Percentiles rank a stretch among this genome's conserved stretches.
Conservation (phyloP, 345 rosid species). For the Citrus medica region DNA sequence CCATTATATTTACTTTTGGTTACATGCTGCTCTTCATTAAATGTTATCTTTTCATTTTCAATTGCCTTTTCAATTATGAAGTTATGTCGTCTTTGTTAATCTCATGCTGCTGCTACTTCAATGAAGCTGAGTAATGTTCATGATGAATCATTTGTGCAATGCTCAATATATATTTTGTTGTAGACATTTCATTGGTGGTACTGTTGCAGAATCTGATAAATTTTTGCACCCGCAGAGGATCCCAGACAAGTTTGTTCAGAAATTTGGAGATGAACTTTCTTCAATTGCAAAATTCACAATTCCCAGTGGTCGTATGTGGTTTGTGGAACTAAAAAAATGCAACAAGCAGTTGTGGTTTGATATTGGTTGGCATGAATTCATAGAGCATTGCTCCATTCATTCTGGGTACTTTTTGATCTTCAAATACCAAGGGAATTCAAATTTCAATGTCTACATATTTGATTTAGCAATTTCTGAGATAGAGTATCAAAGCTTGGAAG, state of each 20-base stretch:
- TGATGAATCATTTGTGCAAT: neutral
- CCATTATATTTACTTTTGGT: neutral
- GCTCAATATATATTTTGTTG: neutral
- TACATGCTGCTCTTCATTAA: neutral
- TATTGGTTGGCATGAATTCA: constrained; percentile 37
- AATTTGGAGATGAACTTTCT: constrained; percentile 36
- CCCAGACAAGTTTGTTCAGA: constrained; percentile 31
- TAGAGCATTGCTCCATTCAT: constrained; percentile 24
- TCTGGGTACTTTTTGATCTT: constrained; percentile 36
- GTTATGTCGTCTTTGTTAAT: neutral
- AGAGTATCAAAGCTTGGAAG: constrained; percentile 25
- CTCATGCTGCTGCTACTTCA: neutral
- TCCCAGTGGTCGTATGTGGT: constrained; percentile 31
- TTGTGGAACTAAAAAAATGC: constrained; percentile 24
- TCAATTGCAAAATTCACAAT: constrained; percentile 17
- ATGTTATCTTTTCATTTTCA: neutral
- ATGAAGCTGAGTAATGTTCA: neutral
- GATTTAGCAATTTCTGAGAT: constrained; percentile 35
- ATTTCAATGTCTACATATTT: constrained; percentile 30
- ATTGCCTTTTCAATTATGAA: neutral
- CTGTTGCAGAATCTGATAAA: neutral
- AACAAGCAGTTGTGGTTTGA: constrained; percentile 30
- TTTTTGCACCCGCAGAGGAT: constrained; percentile 25
- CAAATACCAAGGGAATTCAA: constrained; percentile 33
- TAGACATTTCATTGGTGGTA: neutral